Conservation (phyloP, 208 protist species). For the Trypanosoma scelopori region DNA sequence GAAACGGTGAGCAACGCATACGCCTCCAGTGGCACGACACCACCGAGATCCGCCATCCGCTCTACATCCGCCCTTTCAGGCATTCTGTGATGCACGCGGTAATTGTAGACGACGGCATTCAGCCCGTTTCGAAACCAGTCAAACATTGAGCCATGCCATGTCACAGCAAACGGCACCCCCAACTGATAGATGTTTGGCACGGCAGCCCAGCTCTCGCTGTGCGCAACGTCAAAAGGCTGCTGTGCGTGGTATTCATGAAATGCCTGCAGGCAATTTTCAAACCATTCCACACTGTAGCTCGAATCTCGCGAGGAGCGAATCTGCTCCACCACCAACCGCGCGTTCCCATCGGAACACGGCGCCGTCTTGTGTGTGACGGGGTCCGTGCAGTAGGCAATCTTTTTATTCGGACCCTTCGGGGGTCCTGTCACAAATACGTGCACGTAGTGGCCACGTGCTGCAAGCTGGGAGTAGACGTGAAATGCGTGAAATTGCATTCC, state of each 20-base stretch:
- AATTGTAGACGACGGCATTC: slow-evolving; percentile 36
- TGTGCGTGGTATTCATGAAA: slow-evolving; percentile 15
- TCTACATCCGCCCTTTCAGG: slow-evolving; percentile 2
- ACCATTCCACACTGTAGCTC: slow-evolving; percentile 30
- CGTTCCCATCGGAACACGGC: background rate
- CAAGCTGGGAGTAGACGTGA: slow-evolving; percentile 38
- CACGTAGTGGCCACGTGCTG: slow-evolving; percentile 29
- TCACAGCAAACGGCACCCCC: slow-evolving; percentile 32
- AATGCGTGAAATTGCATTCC: slow-evolving; percentile 43
- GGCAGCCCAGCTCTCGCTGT: slow-evolving; percentile 34
- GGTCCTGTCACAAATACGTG: slow-evolving; percentile 40
- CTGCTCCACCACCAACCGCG: slow-evolving; percentile 28
- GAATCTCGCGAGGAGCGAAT: slow-evolving; percentile 10
- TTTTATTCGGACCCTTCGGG: background rate
- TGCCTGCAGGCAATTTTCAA: slow-evolving; percentile 13
- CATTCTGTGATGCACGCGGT: slow-evolving; percentile 22
- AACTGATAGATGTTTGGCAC: slow-evolving; percentile 35
- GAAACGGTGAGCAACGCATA: slow-evolving; percentile 30
- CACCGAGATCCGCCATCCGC: slow-evolving; percentile 19
- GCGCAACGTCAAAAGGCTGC: slow-evolving; percentile 28
- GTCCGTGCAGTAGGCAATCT: slow-evolving; percentile 12
- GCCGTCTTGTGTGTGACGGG: background rate
- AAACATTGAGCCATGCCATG: slow-evolving; percentile 44
- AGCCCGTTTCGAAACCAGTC: slow-evolving; percentile 45
- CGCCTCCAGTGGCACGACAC: slow-evolving; percentile 23